Evolutionary conservation across 2,329 filamentous ascomycete genomes (phyloP), one percentile per base, ranked within the genome.

Genomic region (Neonectria neomacrospora): DNA sequence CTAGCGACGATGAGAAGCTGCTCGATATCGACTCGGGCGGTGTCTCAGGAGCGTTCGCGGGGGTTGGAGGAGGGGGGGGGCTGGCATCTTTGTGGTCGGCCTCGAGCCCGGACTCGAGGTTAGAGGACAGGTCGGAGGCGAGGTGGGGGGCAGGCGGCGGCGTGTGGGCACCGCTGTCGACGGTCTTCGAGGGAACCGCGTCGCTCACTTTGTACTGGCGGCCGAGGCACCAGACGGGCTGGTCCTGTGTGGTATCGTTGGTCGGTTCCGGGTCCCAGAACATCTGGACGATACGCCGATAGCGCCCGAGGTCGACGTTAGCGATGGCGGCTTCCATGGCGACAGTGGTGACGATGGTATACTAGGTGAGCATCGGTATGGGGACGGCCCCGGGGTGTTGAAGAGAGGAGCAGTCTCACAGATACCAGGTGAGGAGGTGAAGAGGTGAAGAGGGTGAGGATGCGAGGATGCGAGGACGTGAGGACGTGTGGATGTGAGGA

Each of bases 181-280:
- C 39, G 12, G 18, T 53, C 44, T 67, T 73, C 30, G 51, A 26
- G 23, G 30, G 53, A 32, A 55, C 62, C 54, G 59, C 50, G 16
- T 73, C 68, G 34, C 63, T 69, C 50, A 87, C 78, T 26, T 77
- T 81, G 71, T 88, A 88, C 32, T 80, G 81, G 58, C 79, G 78
- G 34, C 86, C 86, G 7, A 98, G 83, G 74, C 94, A 96, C 94
- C 95, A 98, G 66, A 97, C 92, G 12, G 92, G 88, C 34, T 87
- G 84, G 66, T 89, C 85, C 39, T 86, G 84, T 62, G 81, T 77
- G 61, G 89, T 83, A 75, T 97, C 90, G 80, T 97, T 97, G 66
- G 86, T 88, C 6, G 94, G 94, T 67, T 94, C 90, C 0, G 94
- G 93, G 72, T 97, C 94, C 91, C 94, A 97, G 74, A 98, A 90